Base-by-base conservation (phyloP, 1,139 yeast species). In the Petasospora fabianii region DNA sequence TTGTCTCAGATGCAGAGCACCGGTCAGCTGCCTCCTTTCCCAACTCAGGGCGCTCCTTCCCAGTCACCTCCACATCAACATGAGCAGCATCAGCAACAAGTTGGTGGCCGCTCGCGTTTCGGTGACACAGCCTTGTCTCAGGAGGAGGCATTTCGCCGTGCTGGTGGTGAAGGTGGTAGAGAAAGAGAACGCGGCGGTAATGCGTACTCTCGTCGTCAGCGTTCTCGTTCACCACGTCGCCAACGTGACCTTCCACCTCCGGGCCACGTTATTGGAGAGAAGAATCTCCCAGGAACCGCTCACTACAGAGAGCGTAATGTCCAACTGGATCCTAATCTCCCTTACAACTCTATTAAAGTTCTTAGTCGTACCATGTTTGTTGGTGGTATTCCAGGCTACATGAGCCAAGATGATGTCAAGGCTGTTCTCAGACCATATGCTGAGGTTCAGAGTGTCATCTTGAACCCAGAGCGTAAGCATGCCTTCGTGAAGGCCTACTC, bases 401-500 rank as follows among this genome's bases (percentile, higher is more conserved):
- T 87, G 90, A 81, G 76, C 49, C 95, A 90, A 54, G 66, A 70
- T 43, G 84, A 81, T 41, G 69, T 92, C 34, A 75, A 82, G 3
- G 67, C 73, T 20, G 75, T 77, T 10, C 72, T 92, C 53, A 77
- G 82, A 56, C 95, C 96, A n/a, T 84, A 69, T 59, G 97, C 95
- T n/a, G 94, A 84, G 56, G 95, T 90, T 18, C 98, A 92, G 65
- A 83, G 95, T 46, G 84, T 87, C 28, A 86, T 90, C 39, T 68
- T 88, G 56, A 87, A 90, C 65, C 77, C 79, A 51, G 95, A 87
- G 53, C 80, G 95, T 65, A 86, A 84, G 54, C 97, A 92, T 64
- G 98, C 97, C 0, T 92, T 92, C 59, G 95, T 90, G 37, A 92
- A 92, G 63, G 94, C 90, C n/a, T 87, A 84, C 59, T 85, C 95